Evolutionary conservation across 2,329 filamentous ascomycete species (phyloP).

Genomic region (Claviceps purpurea): DNA sequence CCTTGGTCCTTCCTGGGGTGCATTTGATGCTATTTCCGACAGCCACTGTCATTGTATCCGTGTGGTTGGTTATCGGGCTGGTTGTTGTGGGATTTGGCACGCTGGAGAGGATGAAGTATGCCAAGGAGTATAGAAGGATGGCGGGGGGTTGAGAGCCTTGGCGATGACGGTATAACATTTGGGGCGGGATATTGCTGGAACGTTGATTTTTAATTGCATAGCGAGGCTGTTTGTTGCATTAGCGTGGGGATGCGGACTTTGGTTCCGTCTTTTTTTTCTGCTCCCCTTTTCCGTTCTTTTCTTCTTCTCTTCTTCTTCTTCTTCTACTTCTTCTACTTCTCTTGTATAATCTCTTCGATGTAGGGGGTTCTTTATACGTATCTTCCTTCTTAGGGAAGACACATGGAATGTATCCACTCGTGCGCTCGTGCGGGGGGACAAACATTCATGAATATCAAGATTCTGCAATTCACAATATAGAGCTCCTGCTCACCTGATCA

Average conservation of each 20-base stretch:
- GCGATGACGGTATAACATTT: too few relatives aligned
- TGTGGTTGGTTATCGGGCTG: constrained; percentile 47
- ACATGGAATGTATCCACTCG: too few relatives aligned
- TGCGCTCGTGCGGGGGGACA: too few relatives aligned
- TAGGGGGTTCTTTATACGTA: too few relatives aligned
- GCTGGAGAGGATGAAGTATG: constrained; percentile 50
- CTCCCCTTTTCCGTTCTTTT: background rate
- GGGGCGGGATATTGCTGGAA: too few relatives aligned
- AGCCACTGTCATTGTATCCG: constrained; percentile 50
- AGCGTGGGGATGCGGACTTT: background rate
- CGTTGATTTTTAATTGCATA: too few relatives aligned
- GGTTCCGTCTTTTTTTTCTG: too few relatives aligned
- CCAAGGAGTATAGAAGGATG: constrained; percentile 44
- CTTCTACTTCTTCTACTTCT: background rate
- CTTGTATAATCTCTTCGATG: too few relatives aligned
- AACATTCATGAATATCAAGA: too few relatives aligned
- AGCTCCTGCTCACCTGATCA: too few relatives aligned
- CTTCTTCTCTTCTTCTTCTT: background rate
- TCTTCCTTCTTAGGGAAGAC: too few relatives aligned
- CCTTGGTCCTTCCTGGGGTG: constrained; percentile 57
- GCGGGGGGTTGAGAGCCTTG: background rate
- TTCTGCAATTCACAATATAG: too few relatives aligned
- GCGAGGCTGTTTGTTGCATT: background rate
- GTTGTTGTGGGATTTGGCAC: constrained; percentile 51
- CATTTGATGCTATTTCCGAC: constrained; percentile 56